Evolutionary conservation across 192 early-diverging fungal species (phyloP), one percentile per base, ranked within the genome.

Genomic region (Backusella australiensis): DNA sequence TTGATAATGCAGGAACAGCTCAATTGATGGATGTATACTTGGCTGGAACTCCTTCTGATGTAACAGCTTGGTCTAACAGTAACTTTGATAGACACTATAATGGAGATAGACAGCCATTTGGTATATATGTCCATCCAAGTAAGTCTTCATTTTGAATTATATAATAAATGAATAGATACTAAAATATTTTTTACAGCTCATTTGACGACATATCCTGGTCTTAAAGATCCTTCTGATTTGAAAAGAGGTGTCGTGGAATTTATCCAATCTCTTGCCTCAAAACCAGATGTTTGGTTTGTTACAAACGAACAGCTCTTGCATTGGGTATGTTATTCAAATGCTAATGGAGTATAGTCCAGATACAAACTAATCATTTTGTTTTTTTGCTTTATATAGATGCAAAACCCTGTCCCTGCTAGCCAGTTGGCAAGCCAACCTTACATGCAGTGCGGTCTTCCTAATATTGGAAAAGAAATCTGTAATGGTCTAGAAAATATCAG

Each of bases 321-420:
- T 75, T 94, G 91, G 86, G 77, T 78, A 78, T 7, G n/a, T 15
- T 63, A 66, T 73, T 56, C 26, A 42, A 66, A 32, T 59, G 11
- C 3, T 11, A 2, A 11, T 26, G 4, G 14, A 21, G 11, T 59
- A 23, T 56, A 23, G 53, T 56, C 19, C 53, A 56, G 21, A 56
- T 56, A 56, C 21, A 23, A 56, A 56, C 53, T 56, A 7, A 56
- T 56, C 21, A 11, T 11, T 26, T 32, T 32, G 29, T 2, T 2
- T 52, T 56, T 56, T 63, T 73, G 1, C 26, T 34, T 17, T 39
- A 29, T 21, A 34, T 69, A 78, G 77, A 93, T 94, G 90, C 78
- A 93, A 84, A 93, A 94, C 82, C 92, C 92, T 35, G 92, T 94
- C 7, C 90, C 91, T 1, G 89, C 85, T n/a, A 80, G 80, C 56